These are phyloP conservation scores for Cyberlindnera japonica DNA, from an alignment of 805 yeast genomes.

Conservation along the genomic window DNA sequence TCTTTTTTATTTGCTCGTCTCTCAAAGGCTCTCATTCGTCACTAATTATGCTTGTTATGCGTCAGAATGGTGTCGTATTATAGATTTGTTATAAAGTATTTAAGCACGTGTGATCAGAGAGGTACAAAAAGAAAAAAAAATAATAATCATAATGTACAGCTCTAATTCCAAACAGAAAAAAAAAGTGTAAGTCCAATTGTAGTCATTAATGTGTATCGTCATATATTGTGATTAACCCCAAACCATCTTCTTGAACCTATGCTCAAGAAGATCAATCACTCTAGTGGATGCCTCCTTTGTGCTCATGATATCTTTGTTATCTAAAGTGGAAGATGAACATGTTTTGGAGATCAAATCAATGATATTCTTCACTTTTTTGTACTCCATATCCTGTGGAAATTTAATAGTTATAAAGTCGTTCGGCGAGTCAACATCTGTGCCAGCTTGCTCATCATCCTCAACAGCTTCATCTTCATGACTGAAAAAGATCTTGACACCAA, in stretches of 20 bases:
- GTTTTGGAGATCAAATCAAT: constrained; percentile 26
- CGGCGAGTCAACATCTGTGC: not conserved
- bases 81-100: not conserved
- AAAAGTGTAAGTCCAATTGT: no score
- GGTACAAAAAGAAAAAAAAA: no score
- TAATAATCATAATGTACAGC: no score
- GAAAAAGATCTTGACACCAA: constrained; percentile 28
- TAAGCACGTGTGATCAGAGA: not conserved
- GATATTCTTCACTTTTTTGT: constrained; percentile 21
- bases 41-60: not conserved
- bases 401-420: constrained; percentile 19
- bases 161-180: no score
- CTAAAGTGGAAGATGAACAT: constrained; percentile 22
- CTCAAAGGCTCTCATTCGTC: not conserved
- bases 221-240: constrained; percentile 31
- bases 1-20: not conserved
- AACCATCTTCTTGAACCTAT: constrained; percentile 34
- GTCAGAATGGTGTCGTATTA: constrained; percentile 1
- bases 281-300: constrained; percentile 36
- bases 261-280: constrained; percentile 33
- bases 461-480: not conserved
- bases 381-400: constrained; percentile 27
- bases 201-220: not conserved
- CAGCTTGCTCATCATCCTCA: not conserved
- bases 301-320: constrained; percentile 32